Evolutionary conservation across 2,329 filamentous ascomycete species (phyloP), one percentile per base, ranked within the genome.

Genomic region (Fonsecaea pugnacius): DNA sequence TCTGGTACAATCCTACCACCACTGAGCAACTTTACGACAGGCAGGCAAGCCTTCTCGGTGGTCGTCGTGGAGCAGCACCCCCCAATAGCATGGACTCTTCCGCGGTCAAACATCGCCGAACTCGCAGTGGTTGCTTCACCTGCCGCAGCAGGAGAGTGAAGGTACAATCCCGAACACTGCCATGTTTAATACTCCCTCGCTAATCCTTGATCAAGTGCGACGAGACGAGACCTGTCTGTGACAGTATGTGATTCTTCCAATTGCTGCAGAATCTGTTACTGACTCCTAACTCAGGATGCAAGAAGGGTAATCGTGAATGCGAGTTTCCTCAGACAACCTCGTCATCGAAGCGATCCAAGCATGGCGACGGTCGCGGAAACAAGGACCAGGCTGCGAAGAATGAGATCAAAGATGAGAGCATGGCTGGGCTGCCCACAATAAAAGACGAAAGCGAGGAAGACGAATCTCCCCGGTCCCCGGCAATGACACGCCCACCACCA

Each of bases 81-180:
- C 18, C 57, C 12, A 50, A 56, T 27, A 60, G 62, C 32, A 68
- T 69, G 64, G 65, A 67, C 14, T 60, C 71, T 60, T 58, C 75
- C 32, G 91, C 90, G 73, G 90, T 96, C 70, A 98, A 98, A 78
- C 94, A 98, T 76, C 89, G 93, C 67, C 87, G 95, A 70, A 98
- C 95, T 50, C 85, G 95, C 71, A 97, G 92, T 68, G 95, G 95
- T 32, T 99, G 95, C 79, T 97, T 86, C 74, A 98, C 93, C 53
- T 99, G 95, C 77, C 86, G 95, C 64, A 89, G 89, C 72, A 86
- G 95, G 70, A 87, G 95, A 76, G 93, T 98, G 58, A 98, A 89
- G 82, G 84, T 86, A 73, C 67, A 70, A 10, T 59, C 18, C 1
- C 21, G 18, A 52, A 33, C 16, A 6, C 7, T 59, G 57, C 35